phyloP scores from a whole-genome alignment of 2,329 filamentous ascomycete genomes.

The Monosporascus sp. region DNA sequence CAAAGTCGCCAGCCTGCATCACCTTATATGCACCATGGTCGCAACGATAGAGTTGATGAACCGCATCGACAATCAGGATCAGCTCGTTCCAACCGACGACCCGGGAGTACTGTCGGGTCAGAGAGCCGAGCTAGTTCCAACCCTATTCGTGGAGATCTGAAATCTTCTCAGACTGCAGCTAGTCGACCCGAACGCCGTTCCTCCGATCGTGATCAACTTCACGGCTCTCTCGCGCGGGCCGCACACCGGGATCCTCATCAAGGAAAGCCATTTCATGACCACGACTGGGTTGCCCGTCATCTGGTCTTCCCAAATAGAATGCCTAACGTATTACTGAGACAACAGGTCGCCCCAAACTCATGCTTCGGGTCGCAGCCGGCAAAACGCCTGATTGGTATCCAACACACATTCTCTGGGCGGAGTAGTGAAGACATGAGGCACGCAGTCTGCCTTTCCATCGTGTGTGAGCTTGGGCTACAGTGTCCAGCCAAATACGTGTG shows the following conservation, averaged over 20 bases:
- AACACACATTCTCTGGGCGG: too few relatives aligned
- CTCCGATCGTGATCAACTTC: background rate
- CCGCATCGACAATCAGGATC: background rate
- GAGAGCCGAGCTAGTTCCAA: background rate
- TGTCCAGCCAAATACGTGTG: too few relatives aligned
- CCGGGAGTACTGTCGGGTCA: background rate
- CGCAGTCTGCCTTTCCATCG: too few relatives aligned
- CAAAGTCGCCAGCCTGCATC: background rate
- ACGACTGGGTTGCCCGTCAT: background rate
- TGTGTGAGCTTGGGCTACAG: too few relatives aligned
- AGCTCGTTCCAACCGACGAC: background rate
- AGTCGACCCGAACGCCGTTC: background rate
- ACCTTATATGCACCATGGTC: background rate
- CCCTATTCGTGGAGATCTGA: background rate
- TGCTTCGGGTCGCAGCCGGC: too few relatives aligned
- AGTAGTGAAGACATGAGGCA: too few relatives aligned
- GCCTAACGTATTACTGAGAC: too few relatives aligned
- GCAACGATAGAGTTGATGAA: background rate
- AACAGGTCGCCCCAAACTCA: too few relatives aligned
- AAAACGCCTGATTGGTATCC: too few relatives aligned
- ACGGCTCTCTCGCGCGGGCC: too few relatives aligned
- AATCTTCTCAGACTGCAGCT: background rate
- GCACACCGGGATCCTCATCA: background rate
- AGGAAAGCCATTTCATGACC: background rate
- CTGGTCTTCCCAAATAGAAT: background rate